Evolutionary conservation across 805 yeast genomes (phyloP).

Genomic region (Wickerhamiella galacta): DNA sequence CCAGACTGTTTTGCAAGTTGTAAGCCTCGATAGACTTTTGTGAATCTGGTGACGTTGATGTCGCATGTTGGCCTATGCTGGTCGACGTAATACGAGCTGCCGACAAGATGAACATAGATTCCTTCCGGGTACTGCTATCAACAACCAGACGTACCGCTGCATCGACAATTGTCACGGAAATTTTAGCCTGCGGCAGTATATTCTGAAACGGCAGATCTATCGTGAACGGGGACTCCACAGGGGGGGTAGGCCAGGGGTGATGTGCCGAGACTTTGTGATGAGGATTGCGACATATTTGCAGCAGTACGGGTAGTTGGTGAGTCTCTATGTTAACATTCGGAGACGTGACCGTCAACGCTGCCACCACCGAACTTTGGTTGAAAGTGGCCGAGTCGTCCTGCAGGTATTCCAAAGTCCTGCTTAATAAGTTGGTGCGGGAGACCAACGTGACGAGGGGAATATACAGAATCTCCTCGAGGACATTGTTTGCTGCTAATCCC

Average conservation of each 20-base stretch:
- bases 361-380: conserved; percentile 10
- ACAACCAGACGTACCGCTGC: conserved; percentile 14
- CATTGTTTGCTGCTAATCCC: conserved; percentile 19
- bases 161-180: conserved; percentile 11
- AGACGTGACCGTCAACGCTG: conserved; percentile 18
- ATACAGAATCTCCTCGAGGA: conserved; percentile 24
- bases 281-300: conserved; percentile 9
- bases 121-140: conserved; percentile 4
- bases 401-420: conserved; percentile 21
- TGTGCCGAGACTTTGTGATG: neutral
- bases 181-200: conserved; percentile 11
- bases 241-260: neutral
- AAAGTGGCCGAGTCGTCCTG: conserved; percentile 12
- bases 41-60: no score
- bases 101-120: conserved; percentile 21
- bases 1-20: conserved; percentile 8
- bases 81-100: conserved; percentile 20
- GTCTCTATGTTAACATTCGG: conserved; percentile 26
- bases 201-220: conserved; percentile 9
- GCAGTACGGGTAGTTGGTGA: conserved; percentile 20
- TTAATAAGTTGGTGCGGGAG: conserved; percentile 22
- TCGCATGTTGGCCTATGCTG: conserved; percentile 18
- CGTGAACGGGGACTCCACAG: neutral
- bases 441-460: conserved; percentile 24
- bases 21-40: no score